A percentile compares a stretch with the other conserved stretches of the same genome.
These are phyloP conservation scores for Excoecaria agallocha DNA, from an alignment of 345 rosid genomes.

Conservation along the genomic window DNA sequence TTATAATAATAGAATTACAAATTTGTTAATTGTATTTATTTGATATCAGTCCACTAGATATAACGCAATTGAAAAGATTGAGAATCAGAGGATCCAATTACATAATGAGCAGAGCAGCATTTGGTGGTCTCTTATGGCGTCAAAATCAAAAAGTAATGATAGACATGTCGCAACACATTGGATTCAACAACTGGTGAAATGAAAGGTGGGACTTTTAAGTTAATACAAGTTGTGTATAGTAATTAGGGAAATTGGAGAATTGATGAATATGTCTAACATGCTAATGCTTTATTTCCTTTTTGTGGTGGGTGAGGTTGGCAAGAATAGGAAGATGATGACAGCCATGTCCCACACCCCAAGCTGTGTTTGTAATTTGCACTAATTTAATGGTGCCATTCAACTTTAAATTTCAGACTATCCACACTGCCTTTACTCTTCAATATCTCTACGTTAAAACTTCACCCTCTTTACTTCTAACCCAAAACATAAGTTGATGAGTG, in stretches of 20 bases:
- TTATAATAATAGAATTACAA: too few relatives aligned
- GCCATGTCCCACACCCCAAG: not conserved
- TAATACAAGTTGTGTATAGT: not conserved
- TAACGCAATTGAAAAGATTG: too few relatives aligned
- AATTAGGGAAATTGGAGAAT: not conserved
- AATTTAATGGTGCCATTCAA: not conserved
- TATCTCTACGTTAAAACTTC: not conserved
- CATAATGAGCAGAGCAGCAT: too few relatives aligned
- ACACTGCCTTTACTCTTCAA: not conserved
- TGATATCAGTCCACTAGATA: too few relatives aligned
- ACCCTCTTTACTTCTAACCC: not conserved
- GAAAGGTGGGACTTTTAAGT: conserved; percentile 4
- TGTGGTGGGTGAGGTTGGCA: conserved; percentile 4
- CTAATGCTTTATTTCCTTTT: not conserved
- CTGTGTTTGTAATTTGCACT: not conserved
- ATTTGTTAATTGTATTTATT: too few relatives aligned
- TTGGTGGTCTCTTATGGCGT: not conserved
- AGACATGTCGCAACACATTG: conserved; percentile 13
- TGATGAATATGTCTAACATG: conserved; percentile 1
- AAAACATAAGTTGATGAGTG: not conserved
- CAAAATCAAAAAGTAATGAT: conserved; percentile 19
- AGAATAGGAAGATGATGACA: conserved; percentile 5
- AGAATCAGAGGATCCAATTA: too few relatives aligned
- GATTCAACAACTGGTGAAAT: conserved; percentile 10
- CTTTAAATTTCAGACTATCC: not conserved